Percentiles rank a stretch among this genome's conserved stretches.
Conservation (phyloP, 495 filamentous ascomycete genomes). For the Paragyromitra xinjiangensis region DNA sequence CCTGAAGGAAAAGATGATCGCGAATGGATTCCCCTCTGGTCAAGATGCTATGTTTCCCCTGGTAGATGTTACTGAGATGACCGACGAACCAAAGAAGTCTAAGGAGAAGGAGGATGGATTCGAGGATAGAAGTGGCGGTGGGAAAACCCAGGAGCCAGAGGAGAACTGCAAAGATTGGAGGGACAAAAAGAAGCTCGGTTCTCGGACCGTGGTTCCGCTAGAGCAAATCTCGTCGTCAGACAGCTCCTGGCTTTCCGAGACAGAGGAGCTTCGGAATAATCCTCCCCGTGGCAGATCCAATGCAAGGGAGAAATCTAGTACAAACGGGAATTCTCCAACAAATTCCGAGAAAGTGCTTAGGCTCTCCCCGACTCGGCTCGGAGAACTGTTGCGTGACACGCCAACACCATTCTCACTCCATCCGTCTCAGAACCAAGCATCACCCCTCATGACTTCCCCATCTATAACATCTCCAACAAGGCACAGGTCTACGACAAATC, state of each 20-base stretch:
- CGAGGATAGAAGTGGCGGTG: slow-evolving; percentile 18
- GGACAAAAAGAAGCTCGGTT: slow-evolving; percentile 28
- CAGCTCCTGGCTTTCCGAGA: slow-evolving; percentile 40
- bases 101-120: slow-evolving; percentile 58
- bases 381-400: slow-evolving; percentile 40
- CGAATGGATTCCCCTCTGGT: slow-evolving; percentile 16
- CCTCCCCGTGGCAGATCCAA: slow-evolving; percentile 26
- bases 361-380: slow-evolving; percentile 43
- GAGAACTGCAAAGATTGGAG: slow-evolving; percentile 24
- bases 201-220: slow-evolving; percentile 22
- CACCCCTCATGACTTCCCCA: slow-evolving; percentile 18
- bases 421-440: slow-evolving; percentile 33
- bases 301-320: slow-evolving; percentile 8
- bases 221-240: slow-evolving; percentile 37
- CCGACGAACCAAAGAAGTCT: slow-evolving; percentile 55
- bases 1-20: slow-evolving; percentile 34
- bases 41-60: slow-evolving; percentile 34
- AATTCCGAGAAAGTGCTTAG: slow-evolving; percentile 39
- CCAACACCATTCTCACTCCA: slow-evolving; percentile 36
- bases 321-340: slow-evolving; percentile 5
- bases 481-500: slow-evolving; percentile 42
- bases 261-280: slow-evolving; percentile 28
- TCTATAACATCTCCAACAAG: slow-evolving; percentile 42
- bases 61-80: slow-evolving; percentile 63
- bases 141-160: slow-evolving; percentile 8